Base-by-base conservation (phyloP, 192 early-diverging fungal species). In the Lunasporangiospora selenospora region DNA sequence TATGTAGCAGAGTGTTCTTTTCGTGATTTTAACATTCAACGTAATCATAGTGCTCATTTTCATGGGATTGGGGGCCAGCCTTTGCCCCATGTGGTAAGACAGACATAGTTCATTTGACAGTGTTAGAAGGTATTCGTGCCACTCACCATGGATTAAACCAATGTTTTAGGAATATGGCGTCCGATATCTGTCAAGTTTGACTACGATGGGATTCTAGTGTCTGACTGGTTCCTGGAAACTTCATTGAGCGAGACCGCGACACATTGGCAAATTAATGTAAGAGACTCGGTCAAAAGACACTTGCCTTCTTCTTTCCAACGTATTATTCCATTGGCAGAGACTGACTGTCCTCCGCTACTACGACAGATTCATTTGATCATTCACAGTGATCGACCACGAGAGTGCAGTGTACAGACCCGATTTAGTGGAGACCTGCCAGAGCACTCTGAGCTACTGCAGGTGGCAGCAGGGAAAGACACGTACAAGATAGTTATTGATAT, bases 21-120 rank as follows among this genome's bases (percentile, higher is more conserved):
- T n/a, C n/a, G n/a, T n/a, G n/a, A n/a, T n/a, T n/a, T n/a, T n/a
- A n/a, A n/a, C n/a, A n/a, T n/a, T n/a, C n/a, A n/a, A n/a, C n/a
- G n/a, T n/a, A n/a, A n/a, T 58, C 29, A 19, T 52, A 71, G 67
- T 71, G 67, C 34, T 61, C 67, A 2, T 71, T 71, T 53, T 71
- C 67, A 3, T 71, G 67, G 67, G 67, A 71, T 19, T 71, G 67
- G 67, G 67, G 67, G 6, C 67, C 67, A 11, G 67, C 59, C 0
- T 71, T 71, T 38, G 67, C 67, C 31, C 59, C 67, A 6, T 71
- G 67, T 24, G 67, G 67, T 71, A 51, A 10, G 7, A 15, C 37
- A 15, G n/a, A n/a, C n/a, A n/a, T n/a, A n/a, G n/a, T n/a, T n/a
- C n/a, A n/a, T n/a, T n/a, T n/a, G n/a, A n/a, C n/a, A n/a, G n/a